Percentiles rank a stretch among this genome's conserved stretches.
phyloP scores from a whole-genome alignment of 202 grass and related monocot genomes.

The Cymbopogon flexuosus region DNA sequence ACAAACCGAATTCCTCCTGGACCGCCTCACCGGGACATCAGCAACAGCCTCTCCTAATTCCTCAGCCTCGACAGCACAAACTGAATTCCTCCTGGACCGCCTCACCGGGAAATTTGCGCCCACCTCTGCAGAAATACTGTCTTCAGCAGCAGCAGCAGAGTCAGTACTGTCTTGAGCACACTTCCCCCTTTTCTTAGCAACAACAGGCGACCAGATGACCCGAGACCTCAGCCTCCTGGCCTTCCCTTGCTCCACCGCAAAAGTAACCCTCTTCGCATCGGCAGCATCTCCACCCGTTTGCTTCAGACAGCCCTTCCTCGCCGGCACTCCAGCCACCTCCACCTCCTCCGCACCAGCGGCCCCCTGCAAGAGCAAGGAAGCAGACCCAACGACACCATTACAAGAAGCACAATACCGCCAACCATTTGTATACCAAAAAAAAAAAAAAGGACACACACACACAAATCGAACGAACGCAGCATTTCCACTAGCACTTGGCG shows the following conservation, averaged over 20 bases:
- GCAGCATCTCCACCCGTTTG: background rate
- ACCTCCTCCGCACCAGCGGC: background rate
- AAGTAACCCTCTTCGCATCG: constrained; percentile 34
- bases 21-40: too few species aligned
- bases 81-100: too few species aligned
- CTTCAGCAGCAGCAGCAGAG: background rate
- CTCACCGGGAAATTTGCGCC: too few species aligned
- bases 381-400: background rate
- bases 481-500: background rate
- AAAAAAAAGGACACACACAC: too few species aligned
- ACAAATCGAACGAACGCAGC: background rate
- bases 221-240: background rate
- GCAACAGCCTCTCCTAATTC: too few species aligned
- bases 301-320: constrained; percentile 49
- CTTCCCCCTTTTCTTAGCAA: constrained; percentile 9
- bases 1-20: too few species aligned
- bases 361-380: background rate
- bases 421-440: background rate
- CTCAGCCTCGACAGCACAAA: too few species aligned
- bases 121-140: background rate
- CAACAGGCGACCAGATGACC: constrained; percentile 17
- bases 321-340: background rate
- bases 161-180: too few species aligned
- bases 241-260: background rate
- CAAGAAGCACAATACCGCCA: background rate